Evolutionary conservation across 192 early-diverging fungal species (phyloP).

Genomic region (Piromyces sp.): DNA sequence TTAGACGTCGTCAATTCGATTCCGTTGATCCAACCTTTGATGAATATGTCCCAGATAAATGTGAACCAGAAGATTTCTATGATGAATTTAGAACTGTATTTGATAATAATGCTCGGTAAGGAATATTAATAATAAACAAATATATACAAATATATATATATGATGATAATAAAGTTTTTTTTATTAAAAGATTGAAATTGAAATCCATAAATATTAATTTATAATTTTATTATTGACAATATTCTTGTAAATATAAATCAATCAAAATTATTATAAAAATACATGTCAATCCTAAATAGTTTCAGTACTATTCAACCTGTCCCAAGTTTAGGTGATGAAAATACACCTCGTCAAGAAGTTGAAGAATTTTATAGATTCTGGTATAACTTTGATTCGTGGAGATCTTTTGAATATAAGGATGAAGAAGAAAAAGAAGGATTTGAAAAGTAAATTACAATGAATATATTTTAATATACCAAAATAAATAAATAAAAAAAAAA

Average conservation of each 20-base stretch:
- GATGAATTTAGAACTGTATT: conserved; percentile 17
- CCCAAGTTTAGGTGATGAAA: conserved; percentile 54
- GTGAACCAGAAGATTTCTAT: conserved; percentile 64
- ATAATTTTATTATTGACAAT: too few relatives aligned
- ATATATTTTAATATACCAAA: too few relatives aligned
- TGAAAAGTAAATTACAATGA: conserved; percentile 34
- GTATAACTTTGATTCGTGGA: conserved; percentile 88
- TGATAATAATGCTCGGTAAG: conserved; percentile 3
- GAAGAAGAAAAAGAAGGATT: conserved; percentile 84
- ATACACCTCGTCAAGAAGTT: conserved; percentile 40
- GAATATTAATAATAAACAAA: neutral
- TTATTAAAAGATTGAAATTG: too few relatives aligned
- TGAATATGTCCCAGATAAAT: conserved; percentile 35
- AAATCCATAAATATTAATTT: too few relatives aligned
- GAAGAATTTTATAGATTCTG: conserved; percentile 74
- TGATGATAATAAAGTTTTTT: too few relatives aligned
- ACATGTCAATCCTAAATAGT: neutral
- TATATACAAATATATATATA: too few relatives aligned
- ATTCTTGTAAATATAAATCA: too few relatives aligned
- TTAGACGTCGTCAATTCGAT: conserved; percentile 85
- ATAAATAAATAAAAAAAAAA: too few relatives aligned
- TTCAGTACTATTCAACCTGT: conserved; percentile 82
- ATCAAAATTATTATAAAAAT: too few relatives aligned
- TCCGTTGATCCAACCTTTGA: conserved; percentile 79
- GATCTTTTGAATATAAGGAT: conserved; percentile 92